Percentiles rank a stretch among this genome's conserved stretches.
These are phyloP conservation scores for Penicillium herquei DNA, from an alignment of 495 filamentous ascomycete species.

Conservation along the genomic window DNA sequence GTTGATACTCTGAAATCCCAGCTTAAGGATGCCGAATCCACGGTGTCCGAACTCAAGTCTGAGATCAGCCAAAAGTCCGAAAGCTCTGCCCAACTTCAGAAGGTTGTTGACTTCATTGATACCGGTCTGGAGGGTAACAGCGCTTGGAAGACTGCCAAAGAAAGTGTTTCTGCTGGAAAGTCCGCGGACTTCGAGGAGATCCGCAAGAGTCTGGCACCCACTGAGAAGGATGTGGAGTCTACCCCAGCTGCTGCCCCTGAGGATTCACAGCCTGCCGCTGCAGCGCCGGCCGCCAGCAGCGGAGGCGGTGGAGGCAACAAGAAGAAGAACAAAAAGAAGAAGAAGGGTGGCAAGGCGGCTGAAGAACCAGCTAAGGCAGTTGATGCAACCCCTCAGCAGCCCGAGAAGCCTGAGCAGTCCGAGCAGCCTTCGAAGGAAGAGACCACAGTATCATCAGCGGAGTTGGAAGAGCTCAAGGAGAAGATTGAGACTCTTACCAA, in stretches of 20 bases:
- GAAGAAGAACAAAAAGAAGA: constrained; percentile 91
- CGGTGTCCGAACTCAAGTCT: constrained; percentile 40
- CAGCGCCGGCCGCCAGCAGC: constrained; percentile 15
- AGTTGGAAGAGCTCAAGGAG: constrained; percentile 46
- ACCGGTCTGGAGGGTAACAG: constrained; percentile 31
- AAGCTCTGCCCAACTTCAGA: constrained; percentile 27
- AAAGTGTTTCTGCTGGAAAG: constrained; percentile 31
- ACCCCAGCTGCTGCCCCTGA: constrained; percentile 15
- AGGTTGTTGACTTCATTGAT: constrained; percentile 40
- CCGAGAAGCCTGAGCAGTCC: constrained; percentile 23
- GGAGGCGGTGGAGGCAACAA: constrained; percentile 37
- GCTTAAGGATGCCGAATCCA: constrained; percentile 47
- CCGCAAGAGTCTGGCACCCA: constrained; percentile 28
- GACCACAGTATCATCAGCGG: constrained; percentile 4
- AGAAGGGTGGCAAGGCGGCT: constrained; percentile 65
- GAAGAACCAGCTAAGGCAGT: constrained; percentile 39
- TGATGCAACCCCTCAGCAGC: constrained; percentile 18
- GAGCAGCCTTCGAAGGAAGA: constrained; percentile 20
- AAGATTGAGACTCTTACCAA: constrained; percentile 55
- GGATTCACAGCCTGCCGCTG: constrained; percentile 21
- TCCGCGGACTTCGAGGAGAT: constrained; percentile 37
- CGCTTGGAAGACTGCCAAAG: constrained; percentile 37
- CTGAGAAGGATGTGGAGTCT: constrained; percentile 13
- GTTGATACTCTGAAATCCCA: constrained; percentile 52
- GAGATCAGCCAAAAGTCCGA: constrained; percentile 39